Base-by-base conservation (phyloP, 208 protist species). In the Trypanosoma platydactyli region DNA sequence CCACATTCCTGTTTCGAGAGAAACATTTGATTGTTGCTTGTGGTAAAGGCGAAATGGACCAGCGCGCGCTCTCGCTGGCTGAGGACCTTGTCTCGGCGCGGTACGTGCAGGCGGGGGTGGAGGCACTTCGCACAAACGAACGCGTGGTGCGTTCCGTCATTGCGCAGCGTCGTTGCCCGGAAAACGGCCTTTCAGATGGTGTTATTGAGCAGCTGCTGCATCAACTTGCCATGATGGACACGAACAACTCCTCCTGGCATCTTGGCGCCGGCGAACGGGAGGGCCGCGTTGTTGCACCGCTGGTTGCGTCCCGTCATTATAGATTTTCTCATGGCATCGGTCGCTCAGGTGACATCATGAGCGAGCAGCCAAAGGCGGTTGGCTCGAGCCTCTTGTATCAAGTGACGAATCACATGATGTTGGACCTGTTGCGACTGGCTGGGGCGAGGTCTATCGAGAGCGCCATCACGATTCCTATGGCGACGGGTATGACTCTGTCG, bases 291-390 rank as follows among this genome's bases (percentile, higher is more conserved):
- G 80, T 82, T 27, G 85, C 75, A 59, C 46, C 51, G 2, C 66
- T 99, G 0, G 97, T 99, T 18, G 54, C 64, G 22, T 46, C 59
- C 16, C 85, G 98, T 6, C 79, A 98, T 70, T 98, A 86, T 71
- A 35, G 77, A 56, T 61, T 99, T 44, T 68, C 82, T 20, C 98
- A 99, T 76, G 98, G 98, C 41, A 92, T 99, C 30, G 98, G 98
- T 33, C 86, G 98, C 18, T 97, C 83, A 27, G 98, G 97, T 25
- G 97, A 99, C 73, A 63, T 99, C 24, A 79, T 74, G 6, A 94
- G 86, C 33, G 85, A 94, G 41, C 98, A 99, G 80, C 98, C 98
- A 7, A 99, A 99, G 75, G 98, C 98, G 5, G 97, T 97, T 1
- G 98, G 98, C 0, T 98, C 95, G 7, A 98, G 95, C 29, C 71